Base-by-base conservation (phyloP, 164 flowering plant species). In the Aristolochia californica region DNA sequence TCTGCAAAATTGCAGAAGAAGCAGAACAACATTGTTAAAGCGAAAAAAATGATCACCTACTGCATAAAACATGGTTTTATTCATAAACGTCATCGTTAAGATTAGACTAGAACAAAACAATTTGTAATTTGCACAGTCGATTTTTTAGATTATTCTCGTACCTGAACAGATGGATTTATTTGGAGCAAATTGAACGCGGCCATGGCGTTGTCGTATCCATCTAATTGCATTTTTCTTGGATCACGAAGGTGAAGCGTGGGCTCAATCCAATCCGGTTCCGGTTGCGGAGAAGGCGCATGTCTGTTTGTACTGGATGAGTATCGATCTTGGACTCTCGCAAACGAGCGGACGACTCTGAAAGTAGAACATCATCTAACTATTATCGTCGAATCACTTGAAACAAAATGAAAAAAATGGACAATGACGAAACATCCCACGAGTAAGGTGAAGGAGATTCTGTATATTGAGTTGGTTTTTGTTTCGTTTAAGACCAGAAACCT, bases 121-220 rank as follows among this genome's bases (percentile, higher is more conserved):
- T 43, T 4, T 5, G 17, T 5, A 55, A n/a, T 11, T 48, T 38
- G 18, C 34, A 55, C 7, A 59, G n/a, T n/a, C n/a, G n/a, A n/a
- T n/a, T n/a, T n/a, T n/a, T n/a, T n/a, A n/a, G n/a, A n/a, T n/a
- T n/a, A n/a, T n/a, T n/a, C n/a, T 45, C 12, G 54, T 44, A 85
- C 95, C 95, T 87, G 88, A 70, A 89, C 72, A 57, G 78, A 66
- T 59, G 88, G 83, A 2, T 89, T 90, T 17, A 76, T 75, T 58
- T 74, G 79, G 71, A 89, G 52, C 52, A 84, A 51, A 66, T 72
- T 76, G 52, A 90, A 80, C 52, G 88, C 90, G 65, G 80, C 83
- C 65, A 73, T 67, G 59, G 80, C 83, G 57, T 68, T 70, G 45
- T 69, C 66, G 51, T 48, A 11, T 57, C 77, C 81, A 64, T 62